Percentiles rank a stretch among this genome's conserved stretches.
Conservation (phyloP, 208 protist genomes). For the Acanthamoeba lenticulata region DNA sequence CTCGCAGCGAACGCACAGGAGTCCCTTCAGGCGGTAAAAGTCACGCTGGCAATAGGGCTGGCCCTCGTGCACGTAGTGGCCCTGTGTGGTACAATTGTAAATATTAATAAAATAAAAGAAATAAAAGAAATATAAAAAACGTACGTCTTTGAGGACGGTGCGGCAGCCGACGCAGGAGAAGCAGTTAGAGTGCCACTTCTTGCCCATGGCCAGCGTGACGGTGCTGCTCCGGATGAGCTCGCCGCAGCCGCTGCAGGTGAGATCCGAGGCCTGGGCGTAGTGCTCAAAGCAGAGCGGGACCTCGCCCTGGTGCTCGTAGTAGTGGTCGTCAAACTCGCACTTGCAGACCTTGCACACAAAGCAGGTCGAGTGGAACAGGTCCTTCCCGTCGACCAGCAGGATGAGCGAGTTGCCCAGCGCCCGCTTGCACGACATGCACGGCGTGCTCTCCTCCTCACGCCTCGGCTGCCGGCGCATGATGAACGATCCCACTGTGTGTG, state of each 20-base stretch:
- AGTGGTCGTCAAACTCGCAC: constrained; percentile 36
- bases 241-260: neutral
- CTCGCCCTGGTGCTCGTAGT: constrained; percentile 27
- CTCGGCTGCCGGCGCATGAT: neutral
- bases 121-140: neutral
- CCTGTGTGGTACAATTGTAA: neutral
- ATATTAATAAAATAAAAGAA: neutral
- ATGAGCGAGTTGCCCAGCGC: neutral
- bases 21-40: neutral
- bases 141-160: neutral
- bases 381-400: neutral
- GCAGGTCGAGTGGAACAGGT: constrained; percentile 25
- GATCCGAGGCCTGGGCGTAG: neutral
- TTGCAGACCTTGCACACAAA: constrained; percentile 11
- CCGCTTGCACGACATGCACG: neutral
- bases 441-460: neutral
- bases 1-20: constrained; percentile 31
- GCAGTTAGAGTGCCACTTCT: constrained; percentile 55
- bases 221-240: neutral
- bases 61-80: constrained; percentile 35
- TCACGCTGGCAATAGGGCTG: constrained; percentile 35
- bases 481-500: constrained; percentile 8
- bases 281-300: constrained; percentile 11
- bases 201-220: constrained; percentile 29
- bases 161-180: neutral